Base-by-base conservation (phyloP, 2,329 filamentous ascomycete species). In the Xylariomycetidae sp. region DNA sequence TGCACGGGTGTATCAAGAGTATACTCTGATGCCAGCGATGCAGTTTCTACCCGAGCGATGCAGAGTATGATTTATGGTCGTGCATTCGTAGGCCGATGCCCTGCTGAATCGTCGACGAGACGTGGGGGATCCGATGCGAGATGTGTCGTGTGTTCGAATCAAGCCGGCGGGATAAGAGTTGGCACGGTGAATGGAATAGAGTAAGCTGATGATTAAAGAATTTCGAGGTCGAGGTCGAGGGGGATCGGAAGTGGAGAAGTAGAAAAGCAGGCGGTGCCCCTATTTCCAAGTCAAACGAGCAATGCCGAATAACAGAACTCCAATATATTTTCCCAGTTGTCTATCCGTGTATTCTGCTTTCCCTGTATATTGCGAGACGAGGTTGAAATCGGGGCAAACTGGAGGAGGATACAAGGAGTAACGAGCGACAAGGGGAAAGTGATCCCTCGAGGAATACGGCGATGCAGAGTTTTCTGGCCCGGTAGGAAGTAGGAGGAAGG, bases 341-440 rank as follows among this genome's bases (percentile, higher is more conserved):
- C 44, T 41, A 42, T 40, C 32, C 31, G 38, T 37, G 28, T 37
- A 39, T 41, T 17, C 33, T 36, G 33, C 34, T 34, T 44, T 32
- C 34, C 30, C 33, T 34, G 27, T 16, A 30, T 12, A 29, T 34
- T 34, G 23, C 30, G 34, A 30, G 36, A 31, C n/a, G 22, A n/a
- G 16, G 15, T 33, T 25, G 36, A 33, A 33, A 36, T 27, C 17
- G 30, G 10, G 28, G 23, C 31, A 31, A 26, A 34, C 30, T n/a
- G n/a, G n/a, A n/a, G 36, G 31, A 34, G 29, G 36, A 40, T 27
- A 26, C 34, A 36, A 31, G 41, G 38, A 48, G 36, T 48, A 57
- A 47, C 51, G 52, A 57, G 46, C 44, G 53, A 45, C 51, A 42
- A 44, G 43, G 49, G 46, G 36, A 44, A 26, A 25, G 16, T 29